Percentiles rank a stretch among this genome's conserved stretches.
Evolutionary conservation across 2,329 filamentous ascomycete species (phyloP).

Genomic region (Exophiala oligosperma): DNA sequence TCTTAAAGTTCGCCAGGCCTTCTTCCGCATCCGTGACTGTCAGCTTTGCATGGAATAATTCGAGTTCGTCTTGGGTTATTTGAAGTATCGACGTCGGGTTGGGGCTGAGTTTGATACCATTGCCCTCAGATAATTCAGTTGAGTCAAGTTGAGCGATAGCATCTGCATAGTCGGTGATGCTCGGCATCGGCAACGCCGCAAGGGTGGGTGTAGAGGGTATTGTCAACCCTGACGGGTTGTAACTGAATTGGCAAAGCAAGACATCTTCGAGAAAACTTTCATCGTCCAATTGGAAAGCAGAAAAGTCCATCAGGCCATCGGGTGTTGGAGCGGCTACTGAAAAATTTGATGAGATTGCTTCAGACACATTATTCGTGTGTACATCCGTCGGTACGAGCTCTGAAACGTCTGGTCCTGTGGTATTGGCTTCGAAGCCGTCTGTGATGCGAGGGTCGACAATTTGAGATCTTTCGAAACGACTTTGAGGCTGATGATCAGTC

Average conservation of each 20-base stretch:
- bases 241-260: conserved; percentile 8
- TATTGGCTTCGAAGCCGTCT: background rate
- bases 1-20: background rate
- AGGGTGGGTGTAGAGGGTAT: conserved; percentile 2
- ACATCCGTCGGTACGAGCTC: too few species aligned
- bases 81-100: background rate
- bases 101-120: background rate
- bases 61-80: conserved; percentile 5
- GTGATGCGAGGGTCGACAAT: too few species aligned
- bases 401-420: background rate
- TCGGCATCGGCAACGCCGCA: background rate
- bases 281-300: conserved; percentile 6
- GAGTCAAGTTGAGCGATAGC: background rate
- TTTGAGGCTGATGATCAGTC: too few species aligned
- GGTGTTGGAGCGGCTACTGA: background rate
- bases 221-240: conserved; percentile 11
- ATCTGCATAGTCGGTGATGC: background rate
- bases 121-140: background rate
- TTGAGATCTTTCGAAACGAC: too few species aligned
- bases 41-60: conserved; percentile 6
- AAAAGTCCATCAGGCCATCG: background rate
- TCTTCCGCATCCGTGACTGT: background rate
- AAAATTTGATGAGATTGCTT: background rate
- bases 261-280: conserved; percentile 11
- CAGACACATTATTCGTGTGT: background rate